Conservation (phyloP, 306 rosid genomes). For the Vachellia collinsii region DNA sequence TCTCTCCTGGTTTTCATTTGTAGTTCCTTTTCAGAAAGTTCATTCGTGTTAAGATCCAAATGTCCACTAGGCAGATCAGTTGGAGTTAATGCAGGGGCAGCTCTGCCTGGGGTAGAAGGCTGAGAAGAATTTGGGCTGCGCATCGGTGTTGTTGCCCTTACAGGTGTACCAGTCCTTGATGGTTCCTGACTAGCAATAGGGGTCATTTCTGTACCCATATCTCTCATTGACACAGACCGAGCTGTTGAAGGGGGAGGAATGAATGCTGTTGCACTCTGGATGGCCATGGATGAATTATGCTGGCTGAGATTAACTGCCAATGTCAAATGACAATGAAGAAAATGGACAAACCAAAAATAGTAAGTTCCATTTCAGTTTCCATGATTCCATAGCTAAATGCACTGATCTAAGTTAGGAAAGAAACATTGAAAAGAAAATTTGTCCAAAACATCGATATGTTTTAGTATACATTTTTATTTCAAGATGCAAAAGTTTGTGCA, state of each 20-base stretch:
- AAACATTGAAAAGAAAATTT: constrained; percentile 11
- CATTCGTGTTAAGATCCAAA: constrained; percentile 48
- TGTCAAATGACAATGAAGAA: constrained; percentile 31
- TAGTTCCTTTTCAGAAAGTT: constrained; percentile 85
- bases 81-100: constrained; percentile 45
- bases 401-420: constrained; percentile 10
- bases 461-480: no score
- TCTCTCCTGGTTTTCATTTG: constrained; percentile 93
- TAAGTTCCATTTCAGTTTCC: constrained; percentile 22
- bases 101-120: constrained; percentile 82
- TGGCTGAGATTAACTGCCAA: constrained; percentile 80
- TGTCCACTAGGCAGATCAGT: constrained; percentile 38
- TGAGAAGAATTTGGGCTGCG: constrained; percentile 87
- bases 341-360: constrained; percentile 9
- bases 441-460: no score
- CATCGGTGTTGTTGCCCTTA: constrained; percentile 89
- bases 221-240: constrained; percentile 97
- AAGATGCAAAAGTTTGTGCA: constrained; percentile 1
- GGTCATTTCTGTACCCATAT: constrained; percentile 99
- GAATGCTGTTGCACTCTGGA: constrained; percentile 76
- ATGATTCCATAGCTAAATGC: not conserved
- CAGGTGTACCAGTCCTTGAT: constrained; percentile 94
- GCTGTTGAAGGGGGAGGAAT: constrained; percentile 93
- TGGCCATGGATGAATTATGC: constrained; percentile 72
- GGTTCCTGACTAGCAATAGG: constrained; percentile 99